Percentiles rank a stretch among this genome's conserved stretches.
These are phyloP conservation scores for Cinchona pubescens DNA, from an alignment of 257 asterid species.

Conservation along the genomic window DNA sequence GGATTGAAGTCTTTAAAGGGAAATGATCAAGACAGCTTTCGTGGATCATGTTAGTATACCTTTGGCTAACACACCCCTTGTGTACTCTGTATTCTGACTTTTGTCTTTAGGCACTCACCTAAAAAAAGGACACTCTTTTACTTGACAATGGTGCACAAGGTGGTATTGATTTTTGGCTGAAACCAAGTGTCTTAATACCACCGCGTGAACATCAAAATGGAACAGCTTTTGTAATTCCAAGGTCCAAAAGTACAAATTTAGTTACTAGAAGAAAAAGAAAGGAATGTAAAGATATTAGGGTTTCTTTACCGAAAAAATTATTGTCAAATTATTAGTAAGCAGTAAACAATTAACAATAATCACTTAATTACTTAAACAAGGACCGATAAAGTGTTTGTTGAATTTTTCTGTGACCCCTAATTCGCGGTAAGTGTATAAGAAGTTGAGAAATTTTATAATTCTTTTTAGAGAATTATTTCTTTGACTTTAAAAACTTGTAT, in stretches of 20 bases:
- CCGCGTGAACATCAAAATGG: not conserved
- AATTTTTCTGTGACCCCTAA: not conserved
- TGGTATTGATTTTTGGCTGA: constrained; percentile 6
- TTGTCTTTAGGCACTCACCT: not conserved
- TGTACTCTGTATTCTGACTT: not conserved
- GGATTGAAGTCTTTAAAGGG: not conserved
- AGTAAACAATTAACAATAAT: no score
- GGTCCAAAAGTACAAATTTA: not conserved
- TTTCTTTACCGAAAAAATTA: not conserved
- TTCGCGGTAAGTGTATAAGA: not conserved
- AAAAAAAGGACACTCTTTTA: not conserved
- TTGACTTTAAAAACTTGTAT: no score
- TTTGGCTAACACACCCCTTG: no score
- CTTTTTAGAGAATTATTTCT: no score
- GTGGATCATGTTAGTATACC: not conserved
- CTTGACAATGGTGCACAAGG: not conserved
- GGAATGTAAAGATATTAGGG: not conserved
- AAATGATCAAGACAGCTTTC: not conserved
- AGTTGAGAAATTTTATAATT: no score
- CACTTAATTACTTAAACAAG: no score
- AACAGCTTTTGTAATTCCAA: not conserved
- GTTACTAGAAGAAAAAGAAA: not conserved
- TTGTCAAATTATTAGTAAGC: not conserved
- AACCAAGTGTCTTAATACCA: not conserved
- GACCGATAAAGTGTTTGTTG: not conserved